A percentile compares a stretch with the other conserved stretches of the same genome.
phyloP scores from a whole-genome alignment of 140 eudicot species.

The Senecio squalidus region DNA sequence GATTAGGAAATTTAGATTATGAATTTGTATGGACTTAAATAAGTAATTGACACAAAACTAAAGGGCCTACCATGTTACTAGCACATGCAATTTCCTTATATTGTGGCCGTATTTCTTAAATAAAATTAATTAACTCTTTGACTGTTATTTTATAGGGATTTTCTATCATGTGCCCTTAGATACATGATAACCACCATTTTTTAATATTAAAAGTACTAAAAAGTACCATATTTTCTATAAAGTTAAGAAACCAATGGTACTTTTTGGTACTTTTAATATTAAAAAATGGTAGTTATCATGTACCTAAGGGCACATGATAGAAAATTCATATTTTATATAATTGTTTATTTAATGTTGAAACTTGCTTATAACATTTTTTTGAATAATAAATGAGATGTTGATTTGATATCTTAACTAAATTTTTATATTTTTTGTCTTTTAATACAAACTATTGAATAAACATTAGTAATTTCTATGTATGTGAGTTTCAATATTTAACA shows the following conservation, averaged over 20 bases:
- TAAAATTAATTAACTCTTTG: not conserved
- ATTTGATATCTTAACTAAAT: not conserved
- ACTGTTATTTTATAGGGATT: too few relatives aligned
- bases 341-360: not conserved
- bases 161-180: too few relatives aligned
- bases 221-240: too few relatives aligned
- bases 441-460: not conserved
- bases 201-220: too few relatives aligned
- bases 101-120: slow-evolving; percentile 16
- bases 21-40: slow-evolving; percentile 18
- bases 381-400: not conserved
- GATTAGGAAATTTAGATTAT: slow-evolving; percentile 21
- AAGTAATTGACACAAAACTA: slow-evolving; percentile 21
- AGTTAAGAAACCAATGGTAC: too few relatives aligned
- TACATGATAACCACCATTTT: too few relatives aligned
- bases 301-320: too few relatives aligned
- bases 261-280: too few relatives aligned
- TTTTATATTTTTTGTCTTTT: not conserved
- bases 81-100: slow-evolving; percentile 50
- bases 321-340: not conserved
- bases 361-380: not conserved
- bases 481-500: too few relatives aligned
- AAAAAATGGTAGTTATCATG: too few relatives aligned
- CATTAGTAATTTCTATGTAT: too few relatives aligned
- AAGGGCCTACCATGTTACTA: slow-evolving; percentile 68